A percentile compares a stretch with the other conserved stretches of the same genome.
Conservation (phyloP, 1,284 basidiomycete species). For the Pyrrhoderma lamaoense region DNA sequence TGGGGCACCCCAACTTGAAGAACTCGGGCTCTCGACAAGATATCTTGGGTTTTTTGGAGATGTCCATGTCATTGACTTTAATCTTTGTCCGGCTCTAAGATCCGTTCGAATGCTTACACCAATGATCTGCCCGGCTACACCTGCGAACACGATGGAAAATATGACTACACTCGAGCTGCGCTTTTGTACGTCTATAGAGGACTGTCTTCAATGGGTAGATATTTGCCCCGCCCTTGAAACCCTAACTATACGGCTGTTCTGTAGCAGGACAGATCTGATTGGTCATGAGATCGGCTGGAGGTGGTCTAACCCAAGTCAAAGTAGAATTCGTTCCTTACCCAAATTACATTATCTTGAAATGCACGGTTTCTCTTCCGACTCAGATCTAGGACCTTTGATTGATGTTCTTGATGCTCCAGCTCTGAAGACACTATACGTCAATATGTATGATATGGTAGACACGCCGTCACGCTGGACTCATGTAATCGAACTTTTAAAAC, state of each 20-base stretch:
- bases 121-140: conserved; percentile 2
- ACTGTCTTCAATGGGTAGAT: conserved; percentile 14
- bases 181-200: conserved; percentile 11
- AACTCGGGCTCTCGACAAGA: conserved; percentile 10
- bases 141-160: conserved; percentile 3
- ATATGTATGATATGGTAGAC: conserved; percentile 13
- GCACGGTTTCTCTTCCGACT: conserved; percentile 10
- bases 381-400: conserved; percentile 3
- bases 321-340: background rate
- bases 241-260: conserved; percentile 9
- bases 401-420: conserved; percentile 11
- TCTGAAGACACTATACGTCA: background rate
- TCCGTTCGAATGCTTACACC: conserved; percentile 6
- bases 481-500: conserved; percentile 1
- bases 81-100: conserved; percentile 2
- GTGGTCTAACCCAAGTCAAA: background rate
- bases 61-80: conserved; percentile 7
- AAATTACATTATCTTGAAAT: conserved; percentile 6
- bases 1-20: conserved; percentile 8
- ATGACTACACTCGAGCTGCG: conserved; percentile 10
- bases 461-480: conserved; percentile 6
- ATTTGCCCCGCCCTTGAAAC: conserved; percentile 12
- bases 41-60: conserved; percentile 10
- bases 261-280: conserved; percentile 1
- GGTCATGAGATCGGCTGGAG: background rate